Conservation (phyloP, 2,329 filamentous ascomycete species). For the Colletotrichum tropicale region DNA sequence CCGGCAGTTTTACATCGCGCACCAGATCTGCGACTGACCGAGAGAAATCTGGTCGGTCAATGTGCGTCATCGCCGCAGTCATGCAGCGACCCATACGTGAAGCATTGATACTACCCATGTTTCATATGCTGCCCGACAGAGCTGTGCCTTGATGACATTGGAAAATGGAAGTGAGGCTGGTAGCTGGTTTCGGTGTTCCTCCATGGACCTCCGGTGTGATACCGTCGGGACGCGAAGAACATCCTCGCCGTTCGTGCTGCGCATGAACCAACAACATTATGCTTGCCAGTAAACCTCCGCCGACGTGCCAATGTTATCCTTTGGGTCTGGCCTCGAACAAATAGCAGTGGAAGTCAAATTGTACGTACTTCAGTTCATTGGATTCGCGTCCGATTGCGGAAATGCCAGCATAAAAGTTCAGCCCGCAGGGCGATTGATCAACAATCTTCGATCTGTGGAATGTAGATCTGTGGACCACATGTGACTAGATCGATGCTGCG, state of each 20-base stretch:
- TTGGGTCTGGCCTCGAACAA: background rate
- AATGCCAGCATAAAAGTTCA: background rate
- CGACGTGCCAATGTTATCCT: accelerated
- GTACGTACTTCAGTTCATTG: background rate
- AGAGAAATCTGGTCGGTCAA: background rate
- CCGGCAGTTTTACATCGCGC: background rate
- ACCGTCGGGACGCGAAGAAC: background rate
- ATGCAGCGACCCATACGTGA: background rate
- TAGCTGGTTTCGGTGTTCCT: background rate
- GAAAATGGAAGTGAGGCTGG: background rate
- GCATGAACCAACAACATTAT: background rate
- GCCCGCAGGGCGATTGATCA: background rate
- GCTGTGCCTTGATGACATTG: background rate
- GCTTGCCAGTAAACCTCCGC: background rate
- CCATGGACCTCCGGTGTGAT: background rate
- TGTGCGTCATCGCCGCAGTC: background rate
- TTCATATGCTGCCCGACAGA: background rate
- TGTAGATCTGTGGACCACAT: background rate
- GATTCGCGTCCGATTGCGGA: background rate
- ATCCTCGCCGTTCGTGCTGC: background rate
- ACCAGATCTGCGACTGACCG: background rate
- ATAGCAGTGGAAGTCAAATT: background rate
- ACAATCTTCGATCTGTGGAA: background rate
- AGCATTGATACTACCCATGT: background rate
- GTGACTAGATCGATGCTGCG: background rate